Base-by-base conservation (phyloP, 2,329 filamentous ascomycete genomes). In the Cladosporium sphaerospermum region DNA sequence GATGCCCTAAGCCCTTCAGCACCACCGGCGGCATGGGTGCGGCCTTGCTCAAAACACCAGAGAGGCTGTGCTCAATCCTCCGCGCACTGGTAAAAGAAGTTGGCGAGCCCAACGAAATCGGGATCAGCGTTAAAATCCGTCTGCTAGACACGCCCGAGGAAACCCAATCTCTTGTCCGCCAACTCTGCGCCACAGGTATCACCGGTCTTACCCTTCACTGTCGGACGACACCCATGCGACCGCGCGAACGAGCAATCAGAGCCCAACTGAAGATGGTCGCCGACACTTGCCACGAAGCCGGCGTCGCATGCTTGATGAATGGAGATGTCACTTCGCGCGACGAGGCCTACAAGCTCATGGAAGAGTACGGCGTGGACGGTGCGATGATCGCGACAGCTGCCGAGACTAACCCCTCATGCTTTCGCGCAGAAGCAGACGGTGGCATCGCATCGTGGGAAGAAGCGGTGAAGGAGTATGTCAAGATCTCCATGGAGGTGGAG, bases 1-100 rank as follows among this genome's bases (percentile, higher is more conserved):
- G 93, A n/a, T 99, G 93, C 67, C 93, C 93, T 0, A 99, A 99
- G 71, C 88, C 92, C 0, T 99, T 99, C 71, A 95, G 88, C 65
- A 96, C 92, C 2, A 81, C 81, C 57, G 90, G 90, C 56, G 93
- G 93, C 45, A 99, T 99, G 93, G 93, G 93, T 45, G 93, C 93
- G 0, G 92, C 91, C 1, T 79, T 99, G 16, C 79, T 99, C 13
- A 82, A 82, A 61, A 92, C 86, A 0, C 92, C 93, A 0, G 91
- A 97, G 59, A 83, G 81, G 63, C 80, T 99, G 1, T 86, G 84
- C 62, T 79, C 84, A 0, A 99, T 99, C 59, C 78, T 99, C 7
- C 84, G 86, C 56, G 84, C 88, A 0, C 77, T 99, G 9, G 91
- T 97, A 2, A 76, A 81, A 54, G 80, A 92, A 58, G 86, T 97